Evolutionary conservation across 768 basidiomycete genomes (phyloP).

Genomic region (Gyrodon lividus): DNA sequence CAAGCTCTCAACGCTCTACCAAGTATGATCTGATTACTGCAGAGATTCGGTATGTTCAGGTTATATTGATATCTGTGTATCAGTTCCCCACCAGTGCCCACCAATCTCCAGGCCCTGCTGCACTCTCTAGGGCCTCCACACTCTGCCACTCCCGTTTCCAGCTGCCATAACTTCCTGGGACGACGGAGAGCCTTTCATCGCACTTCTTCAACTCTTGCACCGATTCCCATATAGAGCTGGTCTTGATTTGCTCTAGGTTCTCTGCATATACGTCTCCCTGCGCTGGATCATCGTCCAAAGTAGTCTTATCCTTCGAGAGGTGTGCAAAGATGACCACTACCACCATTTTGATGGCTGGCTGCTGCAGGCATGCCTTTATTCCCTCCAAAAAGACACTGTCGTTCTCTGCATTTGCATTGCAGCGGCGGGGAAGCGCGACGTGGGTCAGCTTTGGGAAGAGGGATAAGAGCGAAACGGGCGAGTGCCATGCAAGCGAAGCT

Average conservation of each 20-base stretch:
- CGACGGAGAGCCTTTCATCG: conserved; percentile 14
- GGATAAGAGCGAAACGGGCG: conserved; percentile 8
- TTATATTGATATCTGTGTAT: background rate
- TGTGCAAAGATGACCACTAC: conserved; percentile 23
- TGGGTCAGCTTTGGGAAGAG: conserved; percentile 38
- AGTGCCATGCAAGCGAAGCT: conserved; percentile 10
- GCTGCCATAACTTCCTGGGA: conserved; percentile 1
- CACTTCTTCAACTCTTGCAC: conserved; percentile 11
- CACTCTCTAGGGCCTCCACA: background rate
- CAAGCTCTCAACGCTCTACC: background rate
- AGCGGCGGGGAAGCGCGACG: conserved; percentile 39
- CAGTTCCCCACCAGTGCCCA: background rate
- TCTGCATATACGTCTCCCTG: background rate
- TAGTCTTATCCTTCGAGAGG: background rate
- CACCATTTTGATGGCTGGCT: conserved; percentile 33
- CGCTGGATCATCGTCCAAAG: background rate
- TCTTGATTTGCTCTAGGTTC: background rate
- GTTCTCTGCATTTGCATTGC: conserved; percentile 42
- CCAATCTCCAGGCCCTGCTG: conserved; percentile 7
- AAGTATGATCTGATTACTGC: too few relatives aligned
- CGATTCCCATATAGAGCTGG: conserved; percentile 9
- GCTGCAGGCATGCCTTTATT: conserved; percentile 29
- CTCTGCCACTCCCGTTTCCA: conserved; percentile 14
- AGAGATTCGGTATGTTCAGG: too few relatives aligned
- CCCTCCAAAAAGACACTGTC: conserved; percentile 38